phyloP scores from a whole-genome alignment of 129 eudicot species.

The Flaveria trinervia region DNA sequence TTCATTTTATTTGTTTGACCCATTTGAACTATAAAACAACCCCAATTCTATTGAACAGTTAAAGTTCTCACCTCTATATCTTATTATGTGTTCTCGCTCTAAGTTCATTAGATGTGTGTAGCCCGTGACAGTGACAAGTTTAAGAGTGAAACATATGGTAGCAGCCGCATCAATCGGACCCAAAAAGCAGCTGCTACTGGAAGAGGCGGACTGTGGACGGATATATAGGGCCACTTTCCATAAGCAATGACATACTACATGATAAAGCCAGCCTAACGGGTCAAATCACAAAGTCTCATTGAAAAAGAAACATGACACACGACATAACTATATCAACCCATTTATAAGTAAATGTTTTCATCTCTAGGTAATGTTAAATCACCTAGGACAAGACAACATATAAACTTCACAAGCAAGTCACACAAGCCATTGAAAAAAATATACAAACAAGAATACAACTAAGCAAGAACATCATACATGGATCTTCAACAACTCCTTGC shows the following conservation, averaged over 20 bases:
- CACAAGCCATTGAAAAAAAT: neutral
- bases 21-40: neutral
- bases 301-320: neutral
- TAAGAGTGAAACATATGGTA: constrained; percentile 54
- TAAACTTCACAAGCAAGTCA: neutral
- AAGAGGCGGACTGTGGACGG: constrained; percentile 26
- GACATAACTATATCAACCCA: neutral
- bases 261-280: constrained; percentile 8
- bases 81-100: neutral
- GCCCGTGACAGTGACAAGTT: constrained; percentile 49
- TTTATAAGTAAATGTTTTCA: neutral
- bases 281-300: neutral
- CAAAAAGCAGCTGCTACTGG: constrained; percentile 40
- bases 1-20: neutral
- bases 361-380: no score
- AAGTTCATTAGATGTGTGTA: constrained; percentile 20
- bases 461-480: neutral
- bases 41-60: neutral
- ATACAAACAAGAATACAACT: neutral
- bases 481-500: neutral
- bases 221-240: no score
- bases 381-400: neutral
- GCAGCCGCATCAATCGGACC: constrained; percentile 42
- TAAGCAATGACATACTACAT: constrained; percentile 26
- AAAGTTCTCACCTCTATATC: neutral